These are phyloP conservation scores for Ophiosphaerella korrae DNA, from an alignment of 2,329 filamentous ascomycete species.

Conservation along the genomic window DNA sequence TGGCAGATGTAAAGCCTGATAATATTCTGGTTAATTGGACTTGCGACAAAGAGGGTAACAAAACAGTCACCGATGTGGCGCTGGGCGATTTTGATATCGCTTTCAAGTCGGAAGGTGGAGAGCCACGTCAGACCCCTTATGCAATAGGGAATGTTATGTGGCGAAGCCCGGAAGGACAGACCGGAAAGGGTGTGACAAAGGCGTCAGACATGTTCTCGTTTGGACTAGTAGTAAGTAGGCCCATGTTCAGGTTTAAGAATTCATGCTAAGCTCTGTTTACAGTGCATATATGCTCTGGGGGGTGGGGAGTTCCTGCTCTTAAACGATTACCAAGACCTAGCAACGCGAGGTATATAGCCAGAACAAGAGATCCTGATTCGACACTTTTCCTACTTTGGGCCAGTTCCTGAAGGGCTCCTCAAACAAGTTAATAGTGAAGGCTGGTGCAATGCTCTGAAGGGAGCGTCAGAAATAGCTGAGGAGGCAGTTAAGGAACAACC, in stretches of 20 bases:
- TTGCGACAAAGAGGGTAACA: conserved; percentile 36
- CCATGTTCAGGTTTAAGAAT: conserved; percentile 10
- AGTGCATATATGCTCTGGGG: conserved; percentile 46
- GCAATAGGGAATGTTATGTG: conserved; percentile 50
- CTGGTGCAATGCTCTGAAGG: conserved; percentile 29
- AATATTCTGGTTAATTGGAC: conserved; percentile 48
- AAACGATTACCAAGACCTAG: conserved; percentile 38
- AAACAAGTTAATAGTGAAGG: conserved; percentile 32
- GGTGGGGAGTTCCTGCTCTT: conserved; percentile 38
- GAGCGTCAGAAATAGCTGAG: conserved; percentile 32
- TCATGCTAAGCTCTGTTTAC: conserved; percentile 12
- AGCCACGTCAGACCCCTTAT: conserved; percentile 28
- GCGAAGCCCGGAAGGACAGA: conserved; percentile 49
- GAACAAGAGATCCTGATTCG: conserved; percentile 1
- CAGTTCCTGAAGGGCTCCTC: conserved; percentile 29
- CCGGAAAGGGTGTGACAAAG: conserved; percentile 39
- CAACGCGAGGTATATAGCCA: conserved; percentile 24
- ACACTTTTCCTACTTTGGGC: neutral
- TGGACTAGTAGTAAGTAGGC: conserved; percentile 46
- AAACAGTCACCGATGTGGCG: conserved; percentile 39
- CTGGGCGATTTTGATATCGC: conserved; percentile 48
- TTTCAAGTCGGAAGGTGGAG: conserved; percentile 37
- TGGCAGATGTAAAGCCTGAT: conserved; percentile 48
- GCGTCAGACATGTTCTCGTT: conserved; percentile 49
- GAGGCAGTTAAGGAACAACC: conserved; percentile 30